phyloP scores from a whole-genome alignment of 2,329 filamentous ascomycete species.

The Madurella fahalii region DNA sequence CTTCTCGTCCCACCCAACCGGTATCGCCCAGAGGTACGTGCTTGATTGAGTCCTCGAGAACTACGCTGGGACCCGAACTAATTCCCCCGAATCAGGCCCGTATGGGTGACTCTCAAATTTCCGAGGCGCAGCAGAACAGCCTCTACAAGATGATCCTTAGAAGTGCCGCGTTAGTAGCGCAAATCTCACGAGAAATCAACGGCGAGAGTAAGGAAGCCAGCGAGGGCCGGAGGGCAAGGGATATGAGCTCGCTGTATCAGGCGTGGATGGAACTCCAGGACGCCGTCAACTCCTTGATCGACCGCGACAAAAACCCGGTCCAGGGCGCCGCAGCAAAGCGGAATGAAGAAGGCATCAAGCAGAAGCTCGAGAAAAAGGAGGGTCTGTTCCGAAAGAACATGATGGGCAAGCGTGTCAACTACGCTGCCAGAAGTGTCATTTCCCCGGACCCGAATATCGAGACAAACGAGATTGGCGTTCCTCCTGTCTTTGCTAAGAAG shows the following conservation, averaged over 20 bases:
- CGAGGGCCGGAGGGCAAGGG: slow-evolving; percentile 42
- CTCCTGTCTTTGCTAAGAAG: slow-evolving; percentile 94
- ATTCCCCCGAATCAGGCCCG: slow-evolving; percentile 45
- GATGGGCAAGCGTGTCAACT: slow-evolving; percentile 99
- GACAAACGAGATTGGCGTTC: slow-evolving; percentile 97
- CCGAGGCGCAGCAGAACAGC: slow-evolving; percentile 83
- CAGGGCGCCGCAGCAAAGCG: slow-evolving; percentile 72
- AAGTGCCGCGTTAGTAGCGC: slow-evolving; percentile 66
- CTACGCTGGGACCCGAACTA: not conserved
- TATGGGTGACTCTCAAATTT: slow-evolving; percentile 74
- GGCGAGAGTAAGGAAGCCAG: slow-evolving; percentile 39
- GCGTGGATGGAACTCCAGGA: slow-evolving; percentile 84
- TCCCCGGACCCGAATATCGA: slow-evolving; percentile 98
- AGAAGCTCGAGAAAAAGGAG: slow-evolving; percentile 97
- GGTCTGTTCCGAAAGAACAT: slow-evolving; percentile 98
- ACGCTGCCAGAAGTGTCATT: slow-evolving; percentile 94
- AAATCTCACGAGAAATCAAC: slow-evolving; percentile 67
- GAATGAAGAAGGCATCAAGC: slow-evolving; percentile 93
- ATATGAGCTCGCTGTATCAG: slow-evolving; percentile 73
- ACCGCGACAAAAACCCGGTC: slow-evolving; percentile 79
- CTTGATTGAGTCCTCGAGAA: not conserved
- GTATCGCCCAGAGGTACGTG: slow-evolving; percentile 66
- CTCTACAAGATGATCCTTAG: slow-evolving; percentile 83
- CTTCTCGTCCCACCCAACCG: slow-evolving; percentile 89
- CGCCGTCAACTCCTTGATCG: slow-evolving; percentile 85